Base-by-base conservation (phyloP, 2,329 filamentous ascomycete genomes). In the Camillea tinctor region DNA sequence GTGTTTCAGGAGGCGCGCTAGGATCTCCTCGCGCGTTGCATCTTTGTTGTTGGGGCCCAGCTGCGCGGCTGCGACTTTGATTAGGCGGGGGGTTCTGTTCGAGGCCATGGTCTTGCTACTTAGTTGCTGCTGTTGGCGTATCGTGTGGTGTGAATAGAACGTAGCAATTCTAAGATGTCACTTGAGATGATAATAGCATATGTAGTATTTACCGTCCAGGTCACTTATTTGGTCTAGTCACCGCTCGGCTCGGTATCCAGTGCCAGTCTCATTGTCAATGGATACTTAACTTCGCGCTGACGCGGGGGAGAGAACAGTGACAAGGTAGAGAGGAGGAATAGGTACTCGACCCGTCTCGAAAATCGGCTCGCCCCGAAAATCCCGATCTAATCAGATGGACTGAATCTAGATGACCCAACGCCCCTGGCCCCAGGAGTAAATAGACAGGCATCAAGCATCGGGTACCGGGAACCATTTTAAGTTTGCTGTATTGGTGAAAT, bases 41-140 rank as follows among this genome's bases (percentile, higher is more conserved):
- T 72, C 71, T 36, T 73, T 62, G 66, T 82, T 71, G 54, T 80
- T 76, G 0, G 79, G 74, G 60, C 82, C 82, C 68, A 85, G 74
- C 70, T 85, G 83, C 63, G 82, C 83, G 0, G 82, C 83, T 2
- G 82, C 82, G n/a, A 85, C 75, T 56, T 72, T 77, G 60, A 81
- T 20, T 2, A 53, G 26, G 6, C 64, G 54, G 21, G 64, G 53
- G 15, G 56, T 26, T 23, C 48, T 23, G 49, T 52, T 30, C 2
- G 19, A n/a, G 8, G 57, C 22, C 55, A 56, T 60, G 15, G 44
- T 60, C 13, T n/a, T 51, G 15, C 7, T 13, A 5, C 11, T 58
- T 55, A 21, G 24, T 19, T 19, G 13, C n/a, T 26, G 11, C 19
- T 9, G 24, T 9, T n/a, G n/a, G n/a, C n/a, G n/a, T n/a, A n/a